Base-by-base conservation (phyloP, 495 filamentous ascomycete genomes). In the Lasiosphaeris hirsuta region DNA sequence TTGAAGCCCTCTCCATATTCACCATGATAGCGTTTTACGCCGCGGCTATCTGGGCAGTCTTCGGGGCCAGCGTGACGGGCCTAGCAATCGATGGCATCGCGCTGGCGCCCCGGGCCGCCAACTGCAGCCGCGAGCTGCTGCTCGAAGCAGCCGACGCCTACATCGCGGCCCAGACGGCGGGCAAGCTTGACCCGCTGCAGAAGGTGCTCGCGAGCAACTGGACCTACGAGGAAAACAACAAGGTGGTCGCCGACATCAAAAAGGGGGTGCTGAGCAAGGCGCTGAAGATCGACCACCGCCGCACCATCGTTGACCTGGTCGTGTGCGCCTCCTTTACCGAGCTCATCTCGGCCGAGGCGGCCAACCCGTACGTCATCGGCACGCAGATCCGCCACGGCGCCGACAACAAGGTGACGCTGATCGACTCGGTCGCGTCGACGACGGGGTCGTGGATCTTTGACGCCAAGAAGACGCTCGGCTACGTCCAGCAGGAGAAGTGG, bases 391-490 rank as follows among this genome's bases (percentile, higher is more conserved):
- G 63, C 10, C 72, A 64, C 51, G 54, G 56, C 0, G 54, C 51
- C 5, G 65, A 63, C 17, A 61, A 61, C 37, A 67, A 59, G 41
- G 54, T 65, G 15, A 66, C 61, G 14, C 59, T 72, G 17, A 68
- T 78, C 42, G 75, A 78, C 62, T 59, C 65, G 17, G 56, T 75
- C 54, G 71, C 67, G 6, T 70, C 73, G 1, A 73, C 72, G 4
- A 72, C 70, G 0, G 65, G 65, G 23, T 69, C 70, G 18, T 75
- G 73, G 75, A 52, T 75, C 3, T 78, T 78, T 59, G 65, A 75
- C 61, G 68, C 75, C 23, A 63, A 65, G 18, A 58, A 61, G 33
- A 78, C 75, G 41, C 63, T 78, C 0, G 56, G 68, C 34, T 72
- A 68, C 49, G 71, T 64, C 6, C 57, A 58, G 5, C 43, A 63